Conservation (phyloP, 148 eudicot species). For the Amaranthus palmeri region DNA sequence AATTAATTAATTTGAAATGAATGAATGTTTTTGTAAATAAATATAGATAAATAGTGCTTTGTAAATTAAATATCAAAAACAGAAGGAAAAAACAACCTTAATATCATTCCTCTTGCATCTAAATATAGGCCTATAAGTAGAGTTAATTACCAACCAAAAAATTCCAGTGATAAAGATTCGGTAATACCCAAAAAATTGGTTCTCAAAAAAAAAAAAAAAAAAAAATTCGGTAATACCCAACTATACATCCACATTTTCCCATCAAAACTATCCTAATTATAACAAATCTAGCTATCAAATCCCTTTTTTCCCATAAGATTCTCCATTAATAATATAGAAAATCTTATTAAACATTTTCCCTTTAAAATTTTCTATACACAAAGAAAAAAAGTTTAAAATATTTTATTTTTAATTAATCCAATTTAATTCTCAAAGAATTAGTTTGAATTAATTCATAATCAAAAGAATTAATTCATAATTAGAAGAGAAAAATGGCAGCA, state of each 20-base stretch:
- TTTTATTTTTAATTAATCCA: neutral
- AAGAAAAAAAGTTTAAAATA: neutral
- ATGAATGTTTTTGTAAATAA: no score
- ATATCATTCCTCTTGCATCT: no score
- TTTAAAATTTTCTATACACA: neutral
- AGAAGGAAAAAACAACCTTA: no score
- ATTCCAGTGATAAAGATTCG: no score
- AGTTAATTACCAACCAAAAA: no score
- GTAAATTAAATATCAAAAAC: no score
- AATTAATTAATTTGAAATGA: no score
- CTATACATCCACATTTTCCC: neutral
- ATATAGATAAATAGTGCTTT: no score
- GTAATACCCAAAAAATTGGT: neutral
- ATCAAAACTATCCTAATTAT: neutral
- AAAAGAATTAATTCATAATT: neutral
- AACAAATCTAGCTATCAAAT: neutral
- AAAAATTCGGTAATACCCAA: neutral
- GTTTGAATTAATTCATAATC: neutral
- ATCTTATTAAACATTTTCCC: neutral
- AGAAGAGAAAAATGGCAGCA: neutral
- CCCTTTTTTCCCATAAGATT: neutral
- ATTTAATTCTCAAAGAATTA: no score
- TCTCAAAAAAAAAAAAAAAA: no score
- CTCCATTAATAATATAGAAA: neutral
- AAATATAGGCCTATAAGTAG: no score